A percentile compares a stretch with the other conserved stretches of the same genome.
Evolutionary conservation across 371 early-diverging fungal species (phyloP).

Genomic region (Blakeslea trispora): DNA sequence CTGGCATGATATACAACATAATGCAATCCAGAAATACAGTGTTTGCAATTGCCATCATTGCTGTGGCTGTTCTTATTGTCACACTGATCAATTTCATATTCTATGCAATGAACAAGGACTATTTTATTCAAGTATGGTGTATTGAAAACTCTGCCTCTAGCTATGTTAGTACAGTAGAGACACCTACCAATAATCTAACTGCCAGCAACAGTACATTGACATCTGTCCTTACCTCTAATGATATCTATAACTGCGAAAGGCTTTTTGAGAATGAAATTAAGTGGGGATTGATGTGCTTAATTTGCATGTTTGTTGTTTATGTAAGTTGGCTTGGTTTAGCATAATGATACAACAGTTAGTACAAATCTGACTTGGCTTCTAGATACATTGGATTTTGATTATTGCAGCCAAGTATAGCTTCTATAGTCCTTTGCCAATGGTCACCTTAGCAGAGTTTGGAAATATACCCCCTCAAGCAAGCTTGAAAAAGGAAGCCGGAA

Average conservation of each 20-base stretch:
- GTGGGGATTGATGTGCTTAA: constrained; percentile 38
- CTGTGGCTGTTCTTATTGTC: constrained; percentile 20
- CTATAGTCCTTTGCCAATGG: neutral
- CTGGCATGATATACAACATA: neutral
- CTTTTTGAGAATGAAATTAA: constrained; percentile 46
- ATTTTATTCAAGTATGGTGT: constrained; percentile 20
- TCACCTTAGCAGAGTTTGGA: constrained; percentile 3
- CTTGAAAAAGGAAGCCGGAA: neutral
- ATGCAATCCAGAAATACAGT: constrained; percentile 7
- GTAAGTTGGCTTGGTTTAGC: constrained; percentile 24
- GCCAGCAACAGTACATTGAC: constrained; percentile 4
- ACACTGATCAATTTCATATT: constrained; percentile 27
- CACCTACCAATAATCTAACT: constrained; percentile 1
- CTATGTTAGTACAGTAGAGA: constrained; percentile 3
- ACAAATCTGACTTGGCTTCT: neutral
- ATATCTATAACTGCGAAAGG: constrained; percentile 48
- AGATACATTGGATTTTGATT: constrained; percentile 30
- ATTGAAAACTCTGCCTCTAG: constrained; percentile 11
- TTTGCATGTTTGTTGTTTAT: constrained; percentile 42
- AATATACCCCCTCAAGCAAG: constrained; percentile 10
- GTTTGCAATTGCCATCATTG: constrained; percentile 20
- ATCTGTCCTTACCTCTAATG: constrained; percentile 4
- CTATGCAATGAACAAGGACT: constrained; percentile 15
- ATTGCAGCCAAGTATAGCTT: constrained; percentile 16
- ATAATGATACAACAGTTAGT: neutral